Percentiles rank a stretch among this genome's conserved stretches.
Conservation (phyloP, 208 protist species). For the Crithidia bombi region DNA sequence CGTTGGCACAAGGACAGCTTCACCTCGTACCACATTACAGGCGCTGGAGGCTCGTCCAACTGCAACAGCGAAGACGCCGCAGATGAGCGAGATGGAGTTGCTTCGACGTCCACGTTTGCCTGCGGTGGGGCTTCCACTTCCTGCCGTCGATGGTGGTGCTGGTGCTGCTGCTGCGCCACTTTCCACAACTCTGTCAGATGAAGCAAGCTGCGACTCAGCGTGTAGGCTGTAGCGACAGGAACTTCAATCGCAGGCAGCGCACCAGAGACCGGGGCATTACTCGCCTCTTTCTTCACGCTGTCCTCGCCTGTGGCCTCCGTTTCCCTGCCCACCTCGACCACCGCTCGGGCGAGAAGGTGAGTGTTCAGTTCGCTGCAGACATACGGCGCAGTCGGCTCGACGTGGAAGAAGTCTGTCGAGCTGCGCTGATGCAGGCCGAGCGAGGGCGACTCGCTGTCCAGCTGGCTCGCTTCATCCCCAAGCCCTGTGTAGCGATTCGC, state of each 20-base stretch:
- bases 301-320: neutral
- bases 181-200: conserved; percentile 8
- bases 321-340: conserved; percentile 12
- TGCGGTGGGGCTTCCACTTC: neutral
- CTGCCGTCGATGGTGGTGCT: neutral
- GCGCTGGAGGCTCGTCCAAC: neutral
- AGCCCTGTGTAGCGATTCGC: neutral
- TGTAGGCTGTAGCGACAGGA: neutral
- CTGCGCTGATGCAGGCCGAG: neutral
- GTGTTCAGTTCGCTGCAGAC: conserved; percentile 23
- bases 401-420: conserved; percentile 18
- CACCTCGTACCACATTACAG: conserved; percentile 27
- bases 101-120: neutral
- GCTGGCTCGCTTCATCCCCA: neutral
- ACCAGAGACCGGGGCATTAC: neutral
- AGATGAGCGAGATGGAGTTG: neutral
- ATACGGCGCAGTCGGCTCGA: conserved; percentile 20
- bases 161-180: neutral
- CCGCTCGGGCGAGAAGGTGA: conserved; percentile 19
- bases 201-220: conserved; percentile 4
- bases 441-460: neutral
- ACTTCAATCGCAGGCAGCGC: neutral
- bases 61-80: neutral
- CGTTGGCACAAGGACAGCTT: conserved; percentile 9
- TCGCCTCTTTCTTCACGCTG: neutral